Percentiles rank a stretch among this genome's conserved stretches.
Evolutionary conservation across 164 flowering plant genomes (phyloP).

Genomic region (Tetracentron sinense): DNA sequence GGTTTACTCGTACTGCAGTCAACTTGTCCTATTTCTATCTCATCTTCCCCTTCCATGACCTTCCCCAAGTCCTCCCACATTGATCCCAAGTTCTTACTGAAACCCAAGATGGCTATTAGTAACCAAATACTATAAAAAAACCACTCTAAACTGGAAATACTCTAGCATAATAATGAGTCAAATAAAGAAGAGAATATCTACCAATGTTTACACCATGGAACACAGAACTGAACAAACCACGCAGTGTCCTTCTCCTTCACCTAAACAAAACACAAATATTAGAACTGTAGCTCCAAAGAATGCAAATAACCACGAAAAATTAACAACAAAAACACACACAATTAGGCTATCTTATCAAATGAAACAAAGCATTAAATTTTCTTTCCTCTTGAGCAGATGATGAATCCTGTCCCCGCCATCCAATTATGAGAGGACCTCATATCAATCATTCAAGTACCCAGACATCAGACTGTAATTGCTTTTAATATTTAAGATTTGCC

Average conservation of each 20-base stretch:
- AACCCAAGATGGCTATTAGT: conserved; percentile 12
- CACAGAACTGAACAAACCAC: conserved; percentile 94
- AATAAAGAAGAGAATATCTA: conserved; percentile 27
- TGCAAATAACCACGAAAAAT: background rate
- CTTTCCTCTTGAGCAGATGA: no score
- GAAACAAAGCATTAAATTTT: background rate
- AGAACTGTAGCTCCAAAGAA: background rate
- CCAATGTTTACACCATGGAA: conserved; percentile 99
- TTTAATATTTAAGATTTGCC: no score
- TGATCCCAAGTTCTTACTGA: conserved; percentile 88
- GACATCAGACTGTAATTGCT: no score
- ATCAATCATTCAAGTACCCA: no score
- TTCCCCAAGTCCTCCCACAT: conserved; percentile 91
- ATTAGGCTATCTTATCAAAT: background rate
- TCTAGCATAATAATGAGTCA: background rate
- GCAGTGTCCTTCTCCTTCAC: conserved; percentile 94
- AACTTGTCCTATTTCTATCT: conserved; percentile 91
- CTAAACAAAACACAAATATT: conserved; percentile 28
- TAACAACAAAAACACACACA: background rate
- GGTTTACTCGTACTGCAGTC: conserved; percentile 68
- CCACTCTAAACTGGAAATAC: background rate
- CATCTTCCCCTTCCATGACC: conserved; percentile 86
- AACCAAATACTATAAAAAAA: background rate
- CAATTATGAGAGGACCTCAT: no score
- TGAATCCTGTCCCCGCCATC: no score